Base-by-base conservation (phyloP, 1,284 basidiomycete genomes). In the Tylopilus sp. region DNA sequence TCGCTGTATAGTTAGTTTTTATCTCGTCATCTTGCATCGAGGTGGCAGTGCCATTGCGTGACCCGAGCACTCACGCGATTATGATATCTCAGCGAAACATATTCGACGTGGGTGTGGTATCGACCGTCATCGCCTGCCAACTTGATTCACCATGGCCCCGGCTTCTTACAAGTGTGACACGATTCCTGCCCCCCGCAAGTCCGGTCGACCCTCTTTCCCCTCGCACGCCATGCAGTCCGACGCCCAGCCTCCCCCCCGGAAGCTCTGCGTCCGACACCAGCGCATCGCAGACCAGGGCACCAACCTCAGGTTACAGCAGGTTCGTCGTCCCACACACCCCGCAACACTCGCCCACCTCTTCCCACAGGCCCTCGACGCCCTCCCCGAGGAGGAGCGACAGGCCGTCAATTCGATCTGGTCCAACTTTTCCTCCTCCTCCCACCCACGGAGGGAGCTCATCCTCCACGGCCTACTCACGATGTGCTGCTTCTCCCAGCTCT, bases 401-500 rank as follows among this genome's bases (percentile, higher is more conserved):
- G 84, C 88, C 21, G 88, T 99, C 66, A 98, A 88, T 62, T 82
- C 88, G 7, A 85, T 98, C 55, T 99, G 96, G 96, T 91, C 94
- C 51, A 90, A 87, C 61, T 99, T 99, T 72, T 96, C 93, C 11
- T 91, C 91, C 0, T 96, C 95, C 1, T 85, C 93, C 0, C 93
- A 96, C 62, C 82, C 88, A 10, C 84, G 91, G 31, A 82, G 95
- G 36, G 90, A 91, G 36, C 82, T 99, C 63, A 98, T 99, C 64
- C 85, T 99, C 41, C 92, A 93, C 63, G 95, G 95, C 29, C 81
- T 99, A 53, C 83, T 99, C 60, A 98, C 96, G n/a, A 99, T 99
- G 91, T 99, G 95, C 70, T 99, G 95, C 72, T 98, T 96, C 74
- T 92, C 92, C 35, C 95, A 98, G 64, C 85, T 99, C n/a, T 97